These are phyloP conservation scores for Fusarium tuaranense DNA, from an alignment of 2,329 filamentous ascomycete genomes.

Conservation along the genomic window DNA sequence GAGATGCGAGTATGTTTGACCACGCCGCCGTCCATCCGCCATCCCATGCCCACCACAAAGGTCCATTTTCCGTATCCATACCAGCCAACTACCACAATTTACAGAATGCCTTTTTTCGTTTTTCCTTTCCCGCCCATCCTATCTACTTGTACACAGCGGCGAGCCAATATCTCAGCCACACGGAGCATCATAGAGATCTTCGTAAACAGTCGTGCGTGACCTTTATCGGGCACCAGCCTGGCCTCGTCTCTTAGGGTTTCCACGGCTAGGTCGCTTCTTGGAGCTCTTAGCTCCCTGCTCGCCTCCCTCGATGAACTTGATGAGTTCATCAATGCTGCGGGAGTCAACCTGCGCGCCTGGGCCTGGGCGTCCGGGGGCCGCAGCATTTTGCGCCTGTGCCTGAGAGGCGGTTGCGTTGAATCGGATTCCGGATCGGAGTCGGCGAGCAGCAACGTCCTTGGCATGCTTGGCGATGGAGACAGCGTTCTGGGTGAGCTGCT, in stretches of 20 bases:
- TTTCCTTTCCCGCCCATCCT: conserved; percentile 23
- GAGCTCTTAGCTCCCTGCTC: conserved; percentile 63
- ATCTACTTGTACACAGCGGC: conserved; percentile 38
- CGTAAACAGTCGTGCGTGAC: conserved; percentile 12
- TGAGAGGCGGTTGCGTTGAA: conserved; percentile 61
- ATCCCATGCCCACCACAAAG: conserved; percentile 31
- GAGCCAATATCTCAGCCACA: conserved; percentile 29
- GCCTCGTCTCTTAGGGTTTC: conserved; percentile 68
- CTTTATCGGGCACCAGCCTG: conserved; percentile 39
- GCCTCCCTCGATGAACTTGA: conserved; percentile 92
- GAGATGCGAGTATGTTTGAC: conserved; percentile 41
- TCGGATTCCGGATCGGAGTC: conserved; percentile 76
- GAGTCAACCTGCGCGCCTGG: conserved; percentile 68
- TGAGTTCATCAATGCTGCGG: conserved; percentile 90
- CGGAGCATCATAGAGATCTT: conserved; percentile 28
- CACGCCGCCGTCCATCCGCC: conserved; percentile 24
- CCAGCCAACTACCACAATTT: conserved; percentile 27
- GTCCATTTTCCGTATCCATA: conserved; percentile 15
- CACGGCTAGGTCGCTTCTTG: conserved; percentile 68
- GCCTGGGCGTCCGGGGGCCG: conserved; percentile 47
- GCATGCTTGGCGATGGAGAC: conserved; percentile 94
- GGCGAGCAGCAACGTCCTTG: conserved; percentile 83
- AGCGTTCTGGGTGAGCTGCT: conserved; percentile 95
- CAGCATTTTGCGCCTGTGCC: conserved; percentile 44
- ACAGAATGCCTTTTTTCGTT: conserved; percentile 29